Base-by-base conservation (phyloP, 2,329 filamentous ascomycete genomes). In the Teratosphaeria zuluensis region DNA sequence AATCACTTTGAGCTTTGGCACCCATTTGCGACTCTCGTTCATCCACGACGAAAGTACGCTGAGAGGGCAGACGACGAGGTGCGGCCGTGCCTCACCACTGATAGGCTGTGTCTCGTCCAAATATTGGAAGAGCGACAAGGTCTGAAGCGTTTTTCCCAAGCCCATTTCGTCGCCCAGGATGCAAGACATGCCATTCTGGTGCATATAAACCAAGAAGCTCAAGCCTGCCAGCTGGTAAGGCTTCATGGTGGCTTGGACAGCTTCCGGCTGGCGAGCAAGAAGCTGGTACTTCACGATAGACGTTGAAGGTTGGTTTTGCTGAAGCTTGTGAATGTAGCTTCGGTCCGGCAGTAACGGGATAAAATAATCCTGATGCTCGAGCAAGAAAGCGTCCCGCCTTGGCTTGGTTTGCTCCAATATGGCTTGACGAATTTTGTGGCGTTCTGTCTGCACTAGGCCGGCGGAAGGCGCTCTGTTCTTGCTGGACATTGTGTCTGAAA, bases 131-230 rank as follows among this genome's bases (percentile, higher is more conserved):
- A 82, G 69, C 0, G 79, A 75, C 19, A 80, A 66, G 0, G 77
- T 79, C 62, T 80, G 78, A 8, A 80, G 65, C 0, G 78, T 80
- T 4, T 80, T 80, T 30, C 78, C 78, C 4, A 80, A 69, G 21
- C 78, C 78, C 78, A 80, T 80, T 57, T 80, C 78, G 56, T 80
- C 77, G 19, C 77, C 78, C 2, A 80, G 65, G 42, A 80, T 77
- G 5, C 73, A 72, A 8, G 74, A 74, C 62, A 77, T 69, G 57
- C 75, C 74, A 59, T 79, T 78, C 2, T 72, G 66, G 61, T 78
- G 72, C 58, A 78, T 72, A 61, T 78, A 74, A 0, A 78, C 64
- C 7, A 81, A 72, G 63, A 80, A 81, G 0, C 77, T 78, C 0
- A 81, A 68, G 0, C 79, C 80, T 3, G 77, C 74, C 0, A 81